Conservation (phyloP, 441 rosid species). For the Hura crepitans region DNA sequence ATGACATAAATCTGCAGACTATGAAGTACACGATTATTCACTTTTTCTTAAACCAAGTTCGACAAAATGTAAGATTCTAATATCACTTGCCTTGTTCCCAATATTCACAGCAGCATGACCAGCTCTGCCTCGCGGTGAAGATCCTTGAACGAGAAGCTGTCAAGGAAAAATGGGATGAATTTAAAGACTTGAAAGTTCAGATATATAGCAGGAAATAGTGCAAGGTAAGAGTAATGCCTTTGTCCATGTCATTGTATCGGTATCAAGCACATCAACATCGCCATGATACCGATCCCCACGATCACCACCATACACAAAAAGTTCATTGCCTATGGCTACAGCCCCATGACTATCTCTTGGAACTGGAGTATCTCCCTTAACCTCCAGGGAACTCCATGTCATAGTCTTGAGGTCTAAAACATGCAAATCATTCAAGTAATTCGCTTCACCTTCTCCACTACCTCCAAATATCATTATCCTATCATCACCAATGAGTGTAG, state of each 20-base stretch:
- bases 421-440: conserved; percentile 66
- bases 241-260: conserved; percentile 50
- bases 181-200: too few relatives aligned
- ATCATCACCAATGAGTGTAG: conserved; percentile 45
- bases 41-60: neutral
- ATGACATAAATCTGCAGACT: conserved; percentile 50
- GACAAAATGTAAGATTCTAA: neutral
- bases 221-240: conserved; percentile 34
- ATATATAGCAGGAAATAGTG: neutral
- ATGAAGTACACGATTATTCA: neutral
- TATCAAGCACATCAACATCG: conserved; percentile 53
- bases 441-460: conserved; percentile 70
- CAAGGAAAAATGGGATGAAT: conserved; percentile 5
- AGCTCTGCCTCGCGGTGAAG: conserved; percentile 59
- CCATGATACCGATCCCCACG: conserved; percentile 66
- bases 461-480: conserved; percentile 65
- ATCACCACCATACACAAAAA: conserved; percentile 67
- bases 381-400: conserved; percentile 57
- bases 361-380: conserved; percentile 53
- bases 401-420: conserved; percentile 55
- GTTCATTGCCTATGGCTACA: conserved; percentile 42
- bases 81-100: conserved; percentile 49
- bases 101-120: conserved; percentile 62
- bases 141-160: conserved; percentile 53
- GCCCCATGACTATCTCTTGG: conserved; percentile 70